Base-by-base conservation (phyloP, 768 basidiomycete genomes). In the Russula griseocarnosa region DNA sequence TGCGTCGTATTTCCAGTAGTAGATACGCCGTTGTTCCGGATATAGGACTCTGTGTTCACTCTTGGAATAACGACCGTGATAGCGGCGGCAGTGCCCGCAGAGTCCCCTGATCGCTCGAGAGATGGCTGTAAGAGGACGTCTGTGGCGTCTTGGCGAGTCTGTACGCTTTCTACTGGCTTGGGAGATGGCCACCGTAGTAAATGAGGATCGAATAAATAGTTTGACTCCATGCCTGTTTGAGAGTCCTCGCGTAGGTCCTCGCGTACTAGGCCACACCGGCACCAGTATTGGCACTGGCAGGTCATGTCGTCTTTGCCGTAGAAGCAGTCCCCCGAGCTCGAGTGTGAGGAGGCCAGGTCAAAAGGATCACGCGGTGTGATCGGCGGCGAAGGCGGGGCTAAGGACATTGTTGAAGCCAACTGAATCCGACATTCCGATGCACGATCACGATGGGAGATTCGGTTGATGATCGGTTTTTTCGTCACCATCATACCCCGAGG, bases 61-160 rank as follows among this genome's bases (percentile, higher is more conserved):
- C 34, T 46, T 8, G 62, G 62, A 30, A 49, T 50, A 18, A 20
- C 2, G n/a, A 50, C 24, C 13, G 52, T 16, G 20, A 34, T 2
- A 20, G 32, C 7, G 30, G 18, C 22, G 47, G 11, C 14, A 3
- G 46, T 28, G 2, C 16, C 11, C 8, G 14, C n/a, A 42, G 55
- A 36, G 24, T 32, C 26, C 34, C 36, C 14, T 30, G 61, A 42
- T 62, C 22, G 47, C 28, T 51, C 55, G 40, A 42, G 46, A 50
- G 22, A 36, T 30, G 32, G 42, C 30, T 47, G 49, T 26, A 64
- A 64, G 46, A 64, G 58, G 14, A 44, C 58, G 20, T 64, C 58
- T n/a, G 52, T 38, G 1, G 63, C 58, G 16, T 47, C 63, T 42
- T 64, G 51, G 18, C 58, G 58, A 20, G 63, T 64, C 58, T 60